Percentiles rank a stretch among this genome's conserved stretches.
These are phyloP conservation scores for Tuber magnatum DNA, from an alignment of 495 filamentous ascomycete species.

Conservation along the genomic window DNA sequence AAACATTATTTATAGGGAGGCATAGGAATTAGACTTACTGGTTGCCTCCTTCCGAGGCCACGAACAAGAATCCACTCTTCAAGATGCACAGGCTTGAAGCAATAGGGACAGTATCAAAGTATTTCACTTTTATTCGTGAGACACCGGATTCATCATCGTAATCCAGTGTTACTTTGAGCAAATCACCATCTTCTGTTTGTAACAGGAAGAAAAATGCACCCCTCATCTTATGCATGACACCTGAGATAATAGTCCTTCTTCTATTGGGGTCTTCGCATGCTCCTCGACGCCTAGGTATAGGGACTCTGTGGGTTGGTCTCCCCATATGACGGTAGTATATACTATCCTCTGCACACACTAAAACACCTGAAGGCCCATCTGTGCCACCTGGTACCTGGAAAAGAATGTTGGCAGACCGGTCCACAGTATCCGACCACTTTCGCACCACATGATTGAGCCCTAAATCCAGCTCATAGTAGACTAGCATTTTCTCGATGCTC, in stretches of 20 bases:
- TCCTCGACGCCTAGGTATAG: constrained; percentile 77
- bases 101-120: constrained; percentile 91
- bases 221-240: constrained; percentile 93
- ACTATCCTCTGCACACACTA: constrained; percentile 90
- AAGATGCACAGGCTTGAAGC: constrained; percentile 81
- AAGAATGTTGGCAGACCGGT: constrained; percentile 78
- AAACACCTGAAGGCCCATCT: constrained; percentile 86
- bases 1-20: background rate
- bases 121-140: constrained; percentile 79
- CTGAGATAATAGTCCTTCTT: constrained; percentile 75
- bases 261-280: constrained; percentile 85
- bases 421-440: constrained; percentile 90
- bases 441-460: constrained; percentile 94
- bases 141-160: constrained; percentile 83
- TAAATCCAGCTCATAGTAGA: constrained; percentile 95
- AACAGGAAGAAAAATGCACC: constrained; percentile 98
- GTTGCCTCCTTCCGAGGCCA: constrained; percentile 85
- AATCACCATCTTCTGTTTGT: constrained; percentile 90
- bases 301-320: constrained; percentile 77
- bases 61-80: constrained; percentile 92
- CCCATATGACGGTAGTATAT: constrained; percentile 93
- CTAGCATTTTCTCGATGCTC: constrained; percentile 77
- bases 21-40: constrained; percentile 45
- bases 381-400: constrained; percentile 94
- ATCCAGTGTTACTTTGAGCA: constrained; percentile 93